Evolutionary conservation across 805 yeast species (phyloP).

Genomic region (Candida jianshihensis): DNA sequence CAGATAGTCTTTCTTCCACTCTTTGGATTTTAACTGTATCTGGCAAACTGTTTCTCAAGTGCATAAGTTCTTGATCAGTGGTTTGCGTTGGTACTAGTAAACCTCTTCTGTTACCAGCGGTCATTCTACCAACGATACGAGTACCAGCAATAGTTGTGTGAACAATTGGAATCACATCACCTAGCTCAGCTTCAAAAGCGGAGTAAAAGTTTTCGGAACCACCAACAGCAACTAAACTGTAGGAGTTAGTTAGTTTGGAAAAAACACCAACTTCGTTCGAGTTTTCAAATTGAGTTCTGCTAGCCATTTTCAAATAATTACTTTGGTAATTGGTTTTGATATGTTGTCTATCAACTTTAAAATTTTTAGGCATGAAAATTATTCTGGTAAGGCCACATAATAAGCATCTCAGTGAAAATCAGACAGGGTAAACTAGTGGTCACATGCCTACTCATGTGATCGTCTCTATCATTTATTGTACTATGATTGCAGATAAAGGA

Average conservation of each 20-base stretch:
- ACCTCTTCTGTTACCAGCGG: conserved; percentile 98
- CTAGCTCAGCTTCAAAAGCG: conserved; percentile 95
- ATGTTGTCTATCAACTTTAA: too few relatives aligned
- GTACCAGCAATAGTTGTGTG: conserved; percentile 98
- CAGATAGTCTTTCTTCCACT: conserved; percentile 95
- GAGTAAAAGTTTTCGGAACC: conserved; percentile 87
- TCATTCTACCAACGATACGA: conserved; percentile 95
- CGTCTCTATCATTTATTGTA: too few relatives aligned
- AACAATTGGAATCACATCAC: conserved; percentile 92
- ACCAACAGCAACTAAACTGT: conserved; percentile 94
- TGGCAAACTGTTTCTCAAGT: conserved; percentile 91
- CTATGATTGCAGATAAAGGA: too few relatives aligned
- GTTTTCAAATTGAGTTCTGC: conserved; percentile 76
- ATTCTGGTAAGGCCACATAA: too few relatives aligned
- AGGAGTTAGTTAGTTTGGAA: conserved; percentile 90
- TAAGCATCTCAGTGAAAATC: too few relatives aligned
- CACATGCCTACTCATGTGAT: too few relatives aligned
- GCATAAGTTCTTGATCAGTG: conserved; percentile 97
- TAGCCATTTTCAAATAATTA: conserved; percentile 60
- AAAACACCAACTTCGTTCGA: conserved; percentile 92
- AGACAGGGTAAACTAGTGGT: too few relatives aligned
- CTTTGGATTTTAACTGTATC: conserved; percentile 94
- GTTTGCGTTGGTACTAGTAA: conserved; percentile 95
- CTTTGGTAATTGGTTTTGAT: too few relatives aligned
- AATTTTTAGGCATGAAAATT: too few relatives aligned